These are phyloP conservation scores for Sordariomycetes sp. DNA, from an alignment of 2,329 filamentous ascomycete genomes.

Conservation along the genomic window DNA sequence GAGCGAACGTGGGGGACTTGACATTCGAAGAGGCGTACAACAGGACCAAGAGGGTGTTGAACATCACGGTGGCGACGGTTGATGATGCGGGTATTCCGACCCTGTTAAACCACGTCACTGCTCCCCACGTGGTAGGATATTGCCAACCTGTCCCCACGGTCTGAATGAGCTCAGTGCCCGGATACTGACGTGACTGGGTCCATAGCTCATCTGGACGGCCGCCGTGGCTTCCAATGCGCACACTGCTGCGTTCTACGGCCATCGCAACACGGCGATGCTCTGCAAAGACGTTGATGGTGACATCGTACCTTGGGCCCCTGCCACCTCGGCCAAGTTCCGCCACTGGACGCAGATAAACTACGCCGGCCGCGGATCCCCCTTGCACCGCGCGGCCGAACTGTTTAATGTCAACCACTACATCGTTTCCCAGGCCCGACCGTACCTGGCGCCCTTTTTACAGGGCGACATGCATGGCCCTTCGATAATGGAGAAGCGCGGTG, in stretches of 20 bases:
- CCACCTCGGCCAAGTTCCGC: constrained; percentile 50
- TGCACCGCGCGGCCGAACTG: constrained; percentile 65
- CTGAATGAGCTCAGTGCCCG: background rate
- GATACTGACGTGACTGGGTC: background rate
- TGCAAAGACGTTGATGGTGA: constrained; percentile 68
- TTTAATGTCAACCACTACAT: constrained; percentile 96
- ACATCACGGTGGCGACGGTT: constrained; percentile 79
- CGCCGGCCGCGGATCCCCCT: constrained; percentile 51
- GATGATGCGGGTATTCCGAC: constrained; percentile 68
- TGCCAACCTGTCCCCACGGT: background rate
- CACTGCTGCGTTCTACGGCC: constrained; percentile 53
- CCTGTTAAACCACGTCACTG: constrained; percentile 83
- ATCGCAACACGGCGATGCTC: constrained; percentile 53
- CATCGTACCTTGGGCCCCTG: constrained; percentile 60
- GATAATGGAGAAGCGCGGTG: constrained; percentile 46
- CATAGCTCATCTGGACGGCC: constrained; percentile 67
- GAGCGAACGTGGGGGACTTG: constrained; percentile 75
- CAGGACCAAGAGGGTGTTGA: constrained; percentile 74
- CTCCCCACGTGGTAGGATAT: constrained; percentile 73
- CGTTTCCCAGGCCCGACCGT: constrained; percentile 82
- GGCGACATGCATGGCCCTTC: constrained; percentile 70
- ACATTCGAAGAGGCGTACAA: constrained; percentile 91
- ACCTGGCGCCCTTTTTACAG: constrained; percentile 75
- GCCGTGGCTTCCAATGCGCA: constrained; percentile 66
- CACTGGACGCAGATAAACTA: constrained; percentile 58